phyloP scores from a whole-genome alignment of 2,329 filamentous ascomycete species.

The Drechslera avenae region DNA sequence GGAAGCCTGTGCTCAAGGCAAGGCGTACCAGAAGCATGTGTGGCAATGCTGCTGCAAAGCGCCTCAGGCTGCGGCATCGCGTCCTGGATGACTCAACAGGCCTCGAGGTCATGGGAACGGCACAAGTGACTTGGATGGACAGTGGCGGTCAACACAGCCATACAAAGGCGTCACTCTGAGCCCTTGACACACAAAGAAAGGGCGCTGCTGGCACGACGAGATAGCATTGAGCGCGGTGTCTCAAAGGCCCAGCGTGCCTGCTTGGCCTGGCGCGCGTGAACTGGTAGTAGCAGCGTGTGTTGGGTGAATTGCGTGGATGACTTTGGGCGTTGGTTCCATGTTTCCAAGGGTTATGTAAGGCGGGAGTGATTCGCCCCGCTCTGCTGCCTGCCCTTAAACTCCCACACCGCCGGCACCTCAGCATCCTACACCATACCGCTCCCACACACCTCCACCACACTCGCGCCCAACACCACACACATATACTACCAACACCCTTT shows the following conservation, averaged over 20 bases:
- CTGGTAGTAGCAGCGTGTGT: constrained; percentile 3
- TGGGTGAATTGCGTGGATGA: constrained; percentile 9
- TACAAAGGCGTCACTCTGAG: constrained; percentile 33
- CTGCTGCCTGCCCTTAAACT: constrained; percentile 39
- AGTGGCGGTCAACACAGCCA: constrained; percentile 39
- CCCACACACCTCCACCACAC: constrained; percentile 18
- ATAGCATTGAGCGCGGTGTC: constrained; percentile 15
- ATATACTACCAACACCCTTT: constrained; percentile 15
- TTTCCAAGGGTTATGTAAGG: constrained; percentile 15
- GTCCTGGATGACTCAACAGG: constrained; percentile 25
- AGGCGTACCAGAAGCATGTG: background rate
- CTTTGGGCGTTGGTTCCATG: constrained; percentile 12
- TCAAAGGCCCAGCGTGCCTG: constrained; percentile 17
- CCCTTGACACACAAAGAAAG: constrained; percentile 18
- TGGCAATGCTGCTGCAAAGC: no score
- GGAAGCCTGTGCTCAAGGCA: background rate
- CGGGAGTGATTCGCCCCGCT: constrained; percentile 32
- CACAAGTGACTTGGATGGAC: constrained; percentile 35
- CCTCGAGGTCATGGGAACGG: constrained; percentile 35
- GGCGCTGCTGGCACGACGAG: constrained; percentile 27
- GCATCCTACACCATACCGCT: constrained; percentile 35
- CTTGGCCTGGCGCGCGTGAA: constrained; percentile 15
- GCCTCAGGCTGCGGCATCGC: background rate
- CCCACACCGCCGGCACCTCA: constrained; percentile 42
- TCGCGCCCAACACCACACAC: constrained; percentile 12